Evolutionary conservation across 306 rosid species (phyloP).

Genomic region (Acmispon strigosus): DNA sequence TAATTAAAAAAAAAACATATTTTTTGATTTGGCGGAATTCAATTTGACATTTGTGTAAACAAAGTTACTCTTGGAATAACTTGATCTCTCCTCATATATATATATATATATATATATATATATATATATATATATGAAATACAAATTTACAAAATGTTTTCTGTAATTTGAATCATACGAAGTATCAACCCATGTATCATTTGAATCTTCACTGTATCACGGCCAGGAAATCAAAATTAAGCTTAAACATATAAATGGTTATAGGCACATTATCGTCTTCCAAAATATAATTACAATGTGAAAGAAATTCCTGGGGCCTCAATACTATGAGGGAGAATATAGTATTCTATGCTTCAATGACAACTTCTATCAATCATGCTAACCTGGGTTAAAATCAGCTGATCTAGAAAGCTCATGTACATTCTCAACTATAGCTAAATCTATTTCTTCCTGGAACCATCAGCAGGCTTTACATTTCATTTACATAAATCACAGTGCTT

Average conservation of each 20-base stretch:
- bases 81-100: too few species aligned
- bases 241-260: background rate
- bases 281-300: slow-evolving; percentile 28
- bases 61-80: too few species aligned
- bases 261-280: slow-evolving; percentile 14
- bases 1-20: too few species aligned
- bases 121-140: too few species aligned
- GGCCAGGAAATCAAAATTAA: background rate
- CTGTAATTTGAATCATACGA: too few species aligned
- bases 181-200: too few species aligned
- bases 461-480: slow-evolving; percentile 33
- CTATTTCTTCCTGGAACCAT: slow-evolving; percentile 33
- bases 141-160: too few species aligned
- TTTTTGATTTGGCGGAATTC: too few species aligned
- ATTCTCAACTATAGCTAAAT: slow-evolving; percentile 38
- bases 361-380: slow-evolving; percentile 29
- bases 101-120: too few species aligned
- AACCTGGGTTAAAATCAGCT: slow-evolving; percentile 15
- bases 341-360: slow-evolving; percentile 24
- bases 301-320: slow-evolving; percentile 5
- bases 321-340: background rate
- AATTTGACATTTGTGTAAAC: too few species aligned
- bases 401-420: slow-evolving; percentile 27
- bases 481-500: slow-evolving; percentile 29
- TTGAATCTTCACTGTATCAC: background rate